Base-by-base conservation (phyloP, 306 rosid genomes). In the Cyamopsis tetragonoloba region DNA sequence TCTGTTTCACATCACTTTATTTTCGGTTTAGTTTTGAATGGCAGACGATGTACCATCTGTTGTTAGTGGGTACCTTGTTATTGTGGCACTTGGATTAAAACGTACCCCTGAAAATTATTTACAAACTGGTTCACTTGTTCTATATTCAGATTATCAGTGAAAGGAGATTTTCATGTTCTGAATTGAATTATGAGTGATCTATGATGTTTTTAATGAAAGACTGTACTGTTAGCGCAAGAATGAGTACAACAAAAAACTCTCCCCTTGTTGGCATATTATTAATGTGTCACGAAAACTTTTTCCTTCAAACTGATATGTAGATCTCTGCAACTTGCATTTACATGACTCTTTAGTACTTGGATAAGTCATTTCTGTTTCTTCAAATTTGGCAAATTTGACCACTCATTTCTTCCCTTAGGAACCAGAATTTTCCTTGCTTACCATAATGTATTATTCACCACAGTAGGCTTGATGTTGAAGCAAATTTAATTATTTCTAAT, bases 101-200 rank as follows among this genome's bases (percentile, higher is more conserved):
- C 4, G 63, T 72, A 68, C 50, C 55, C 55, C 20, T 20, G 17
- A 19, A 48, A 53, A 44, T 31, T 39, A 74, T 46, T 42, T 51
- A 41, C 27, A 39, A 49, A 58, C 19, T 5, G 38, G 11, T 70
- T 62, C 35, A 51, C 4, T 31, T 46, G 68, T 55, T 63, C 58
- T 51, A 50, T 27, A 22, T 53, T 70, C 62, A 62, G 53, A 61
- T 69, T 68, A 43, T 44, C 47, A 5, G 76, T 19, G 26, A 26
- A 62, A 62, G 55, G 55, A 26, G 19, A 53, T 34, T 17, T 17
- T 69, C 59, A 26, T 58, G 60, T 57, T 63, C 71, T 70, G 71
- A 57, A 70, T 41, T 58, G 60, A 60, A 34, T 43, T 50, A 50
- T 53, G 48, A 22, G 22, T 50, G 5, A 47, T 15, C 24, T 23